A percentile compares a stretch with the other conserved stretches of the same genome.
Conservation (phyloP, 495 filamentous ascomycete genomes). For the Aspergillus bridgeri region DNA sequence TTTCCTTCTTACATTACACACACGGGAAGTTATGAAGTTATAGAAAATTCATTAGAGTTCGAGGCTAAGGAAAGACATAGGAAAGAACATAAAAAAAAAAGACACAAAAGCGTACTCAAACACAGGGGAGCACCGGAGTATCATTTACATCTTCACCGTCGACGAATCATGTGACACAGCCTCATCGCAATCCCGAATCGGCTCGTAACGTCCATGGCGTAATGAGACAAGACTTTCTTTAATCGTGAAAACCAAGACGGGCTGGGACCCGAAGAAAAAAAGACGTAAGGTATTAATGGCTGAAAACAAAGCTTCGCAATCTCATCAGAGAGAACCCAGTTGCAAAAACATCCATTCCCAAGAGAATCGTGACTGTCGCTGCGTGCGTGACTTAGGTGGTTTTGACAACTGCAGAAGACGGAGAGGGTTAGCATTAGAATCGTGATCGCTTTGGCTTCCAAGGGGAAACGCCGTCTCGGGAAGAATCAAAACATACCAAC, state of each 20-base stretch:
- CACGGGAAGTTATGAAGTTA: not conserved
- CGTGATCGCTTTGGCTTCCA: not conserved
- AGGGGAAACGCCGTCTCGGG: not conserved
- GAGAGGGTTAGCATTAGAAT: slow-evolving; percentile 19
- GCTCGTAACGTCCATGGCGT: slow-evolving; percentile 32
- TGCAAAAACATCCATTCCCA: slow-evolving; percentile 30
- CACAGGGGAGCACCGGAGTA: slow-evolving; percentile 38
- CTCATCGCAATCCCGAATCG: slow-evolving; percentile 19
- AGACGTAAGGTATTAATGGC: slow-evolving; percentile 44
- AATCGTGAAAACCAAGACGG: slow-evolving; percentile 32
- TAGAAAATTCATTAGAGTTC: slow-evolving; percentile 1
- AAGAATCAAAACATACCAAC: slow-evolving; percentile 55
- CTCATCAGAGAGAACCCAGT: slow-evolving; percentile 28
- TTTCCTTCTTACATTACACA: not conserved
- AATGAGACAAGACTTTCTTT: slow-evolving; percentile 36
- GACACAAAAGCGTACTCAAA: slow-evolving; percentile 34
- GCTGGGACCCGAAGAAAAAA: slow-evolving; percentile 38
- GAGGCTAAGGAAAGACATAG: slow-evolving; percentile 11
- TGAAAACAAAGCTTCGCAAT: slow-evolving; percentile 37
- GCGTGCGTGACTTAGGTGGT: slow-evolving; percentile 29
- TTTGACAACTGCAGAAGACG: slow-evolving; percentile 25
- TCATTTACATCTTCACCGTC: slow-evolving; percentile 48
- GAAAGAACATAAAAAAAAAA: slow-evolving; percentile 10
- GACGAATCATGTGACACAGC: slow-evolving; percentile 28
- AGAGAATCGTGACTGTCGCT: slow-evolving; percentile 28